A percentile compares a stretch with the other conserved stretches of the same genome.
phyloP scores from a whole-genome alignment of 495 filamentous ascomycete genomes.

The Hypoxylon fuscum region DNA sequence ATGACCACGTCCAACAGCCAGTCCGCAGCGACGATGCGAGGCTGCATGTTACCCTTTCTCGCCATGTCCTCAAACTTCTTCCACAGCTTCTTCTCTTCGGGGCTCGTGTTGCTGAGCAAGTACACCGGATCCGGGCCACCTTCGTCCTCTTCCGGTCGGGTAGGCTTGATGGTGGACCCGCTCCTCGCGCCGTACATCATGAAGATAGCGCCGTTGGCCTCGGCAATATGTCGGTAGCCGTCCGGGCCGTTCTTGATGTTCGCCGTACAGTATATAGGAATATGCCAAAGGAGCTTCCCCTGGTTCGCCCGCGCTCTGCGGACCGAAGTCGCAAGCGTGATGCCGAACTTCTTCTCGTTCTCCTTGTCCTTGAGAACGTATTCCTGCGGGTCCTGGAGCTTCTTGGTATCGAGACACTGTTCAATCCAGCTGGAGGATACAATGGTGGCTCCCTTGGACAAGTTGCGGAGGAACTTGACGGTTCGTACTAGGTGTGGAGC shows the following conservation, averaged over 20 bases:
- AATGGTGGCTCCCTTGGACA: constrained; percentile 80
- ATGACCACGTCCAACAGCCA: constrained; percentile 92
- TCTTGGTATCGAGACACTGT: constrained; percentile 67
- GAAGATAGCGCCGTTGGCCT: constrained; percentile 87
- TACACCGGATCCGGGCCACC: constrained; percentile 76
- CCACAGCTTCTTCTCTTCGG: constrained; percentile 80
- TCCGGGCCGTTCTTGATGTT: constrained; percentile 81
- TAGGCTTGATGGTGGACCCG: constrained; percentile 65
- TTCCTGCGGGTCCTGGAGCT: constrained; percentile 64
- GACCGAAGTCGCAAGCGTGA: constrained; percentile 72
- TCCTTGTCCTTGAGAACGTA: constrained; percentile 74
- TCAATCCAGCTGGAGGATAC: constrained; percentile 82
- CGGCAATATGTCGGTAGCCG: constrained; percentile 82
- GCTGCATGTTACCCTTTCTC: constrained; percentile 70
- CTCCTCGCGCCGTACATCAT: constrained; percentile 78
- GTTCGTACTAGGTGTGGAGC: constrained; percentile 88
- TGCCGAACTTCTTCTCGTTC: constrained; percentile 72
- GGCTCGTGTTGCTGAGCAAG: constrained; percentile 70
- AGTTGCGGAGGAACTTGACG: constrained; percentile 86
- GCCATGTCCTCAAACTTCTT: constrained; percentile 80
- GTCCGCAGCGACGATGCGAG: constrained; percentile 80
- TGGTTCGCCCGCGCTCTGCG: constrained; percentile 76
- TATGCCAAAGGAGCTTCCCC: constrained; percentile 73
- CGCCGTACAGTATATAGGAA: constrained; percentile 82
- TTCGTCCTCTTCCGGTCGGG: constrained; percentile 64